Evolutionary conservation across 176 grass and related monocot genomes (phyloP).

Genomic region (Triticum monococcum): DNA sequence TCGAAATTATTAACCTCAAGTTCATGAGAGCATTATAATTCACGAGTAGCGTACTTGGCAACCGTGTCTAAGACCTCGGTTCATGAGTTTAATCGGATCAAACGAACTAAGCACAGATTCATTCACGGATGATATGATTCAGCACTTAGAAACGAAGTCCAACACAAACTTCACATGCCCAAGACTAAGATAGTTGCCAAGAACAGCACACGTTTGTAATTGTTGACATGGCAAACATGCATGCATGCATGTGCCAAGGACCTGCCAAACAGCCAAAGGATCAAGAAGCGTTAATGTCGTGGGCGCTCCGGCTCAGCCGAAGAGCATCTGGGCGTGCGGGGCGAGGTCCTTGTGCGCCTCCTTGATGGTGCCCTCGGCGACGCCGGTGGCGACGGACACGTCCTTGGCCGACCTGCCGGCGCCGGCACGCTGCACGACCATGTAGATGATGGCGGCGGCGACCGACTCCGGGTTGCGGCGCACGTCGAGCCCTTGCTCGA

Average conservation of each 20-base stretch:
- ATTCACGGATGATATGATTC: constrained; percentile 15
- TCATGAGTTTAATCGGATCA: constrained; percentile 2
- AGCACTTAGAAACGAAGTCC: constrained; percentile 21
- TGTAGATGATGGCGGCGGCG: constrained; percentile 43
- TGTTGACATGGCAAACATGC: neutral
- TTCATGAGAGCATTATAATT: neutral
- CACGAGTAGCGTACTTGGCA: neutral
- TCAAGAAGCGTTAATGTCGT: neutral
- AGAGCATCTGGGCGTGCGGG: constrained; percentile 28
- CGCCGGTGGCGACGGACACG: constrained; percentile 44
- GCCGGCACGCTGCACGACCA: constrained; percentile 28
- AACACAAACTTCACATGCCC: neutral
- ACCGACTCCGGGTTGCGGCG: constrained; percentile 42
- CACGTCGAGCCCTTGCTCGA: constrained; percentile 22
- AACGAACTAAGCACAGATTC: constrained; percentile 31
- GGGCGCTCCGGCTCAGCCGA: neutral
- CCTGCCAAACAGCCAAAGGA: neutral
- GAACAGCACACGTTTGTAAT: neutral
- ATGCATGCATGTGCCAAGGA: neutral
- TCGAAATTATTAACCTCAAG: no score
- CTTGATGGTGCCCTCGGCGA: constrained; percentile 45
- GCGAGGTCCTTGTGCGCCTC: constrained; percentile 38
- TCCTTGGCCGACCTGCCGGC: constrained; percentile 21
- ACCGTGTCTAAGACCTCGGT: neutral
- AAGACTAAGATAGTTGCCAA: neutral